Conservation (phyloP, 352 stramenopile species). For the Globisporangium cystogenes region DNA sequence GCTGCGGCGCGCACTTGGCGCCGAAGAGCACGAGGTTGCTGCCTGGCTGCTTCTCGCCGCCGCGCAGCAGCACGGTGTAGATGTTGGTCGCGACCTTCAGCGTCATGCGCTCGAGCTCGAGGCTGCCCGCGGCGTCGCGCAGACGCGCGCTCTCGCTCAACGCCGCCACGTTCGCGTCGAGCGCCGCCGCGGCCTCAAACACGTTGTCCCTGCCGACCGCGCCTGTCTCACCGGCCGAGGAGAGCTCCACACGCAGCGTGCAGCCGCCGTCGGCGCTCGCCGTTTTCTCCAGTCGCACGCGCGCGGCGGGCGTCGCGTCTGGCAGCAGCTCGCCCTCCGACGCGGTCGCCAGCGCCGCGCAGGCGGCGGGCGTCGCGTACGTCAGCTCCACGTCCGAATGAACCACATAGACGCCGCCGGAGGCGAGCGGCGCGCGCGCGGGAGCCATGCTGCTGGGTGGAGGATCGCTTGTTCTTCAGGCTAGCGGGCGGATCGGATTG, state of each 20-base stretch:
- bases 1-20: conserved; percentile 5
- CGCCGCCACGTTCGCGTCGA: conserved; percentile 14
- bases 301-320: background rate
- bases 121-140: conserved; percentile 4
- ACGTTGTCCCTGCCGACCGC: background rate
- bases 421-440: conserved; percentile 19
- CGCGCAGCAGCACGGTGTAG: conserved; percentile 14
- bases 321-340: conserved; percentile 10
- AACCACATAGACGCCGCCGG: conserved; percentile 14
- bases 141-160: conserved; percentile 10
- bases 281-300: conserved; percentile 13
- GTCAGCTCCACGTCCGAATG: conserved; percentile 16
- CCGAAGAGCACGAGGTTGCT: conserved; percentile 19
- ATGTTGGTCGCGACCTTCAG: conserved; percentile 17
- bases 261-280: conserved; percentile 5
- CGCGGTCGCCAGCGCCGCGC: conserved; percentile 7
- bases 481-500: no score
- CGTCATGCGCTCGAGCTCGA: conserved; percentile 17
- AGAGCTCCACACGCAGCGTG: conserved; percentile 5
- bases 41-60: background rate
- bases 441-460: conserved; percentile 21
- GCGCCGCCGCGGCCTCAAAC: conserved; percentile 10
- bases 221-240: background rate
- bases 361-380: conserved; percentile 18
- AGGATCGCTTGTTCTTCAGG: no score